These are phyloP conservation scores for Fusarium scirpi DNA, from an alignment of 2,329 filamentous ascomycete species.

Conservation along the genomic window DNA sequence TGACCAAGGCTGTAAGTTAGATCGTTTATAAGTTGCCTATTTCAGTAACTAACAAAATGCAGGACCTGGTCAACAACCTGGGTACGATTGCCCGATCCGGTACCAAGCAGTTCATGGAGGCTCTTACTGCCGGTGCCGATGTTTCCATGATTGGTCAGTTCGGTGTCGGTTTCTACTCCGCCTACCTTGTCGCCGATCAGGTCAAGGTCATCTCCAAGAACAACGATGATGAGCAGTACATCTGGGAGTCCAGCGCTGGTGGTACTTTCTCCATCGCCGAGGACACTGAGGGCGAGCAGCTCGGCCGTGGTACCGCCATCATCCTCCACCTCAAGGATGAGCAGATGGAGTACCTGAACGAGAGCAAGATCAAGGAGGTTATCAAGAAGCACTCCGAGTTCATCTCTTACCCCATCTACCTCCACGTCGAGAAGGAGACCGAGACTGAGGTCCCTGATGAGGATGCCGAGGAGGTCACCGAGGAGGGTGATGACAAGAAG, in stretches of 20 bases:
- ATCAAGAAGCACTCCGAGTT: constrained; percentile 99
- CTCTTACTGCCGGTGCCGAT: constrained; percentile 96
- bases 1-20: constrained; percentile 96
- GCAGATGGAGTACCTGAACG: constrained; percentile 97
- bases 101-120: constrained; percentile 99
- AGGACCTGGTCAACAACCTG: constrained; percentile 99
- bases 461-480: constrained; percentile 74
- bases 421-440: constrained; percentile 98
- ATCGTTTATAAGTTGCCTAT: no score
- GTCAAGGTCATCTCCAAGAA: constrained; percentile 97
- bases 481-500: constrained; percentile 89
- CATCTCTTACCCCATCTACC: constrained; percentile 99
- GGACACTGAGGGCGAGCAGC: constrained; percentile 89
- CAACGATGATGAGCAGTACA: constrained; percentile 99
- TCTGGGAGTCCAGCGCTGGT: constrained; percentile 98
- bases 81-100: constrained; percentile 99
- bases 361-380: constrained; percentile 99
- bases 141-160: constrained; percentile 99
- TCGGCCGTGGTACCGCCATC: constrained; percentile 97
- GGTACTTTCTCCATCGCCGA: constrained; percentile 94
- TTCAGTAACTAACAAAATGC: constrained; percentile 16
- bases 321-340: constrained; percentile 99
- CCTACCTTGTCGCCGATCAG: constrained; percentile 97
- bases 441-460: constrained; percentile 99
- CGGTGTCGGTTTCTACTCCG: constrained; percentile 99